Percentiles rank a stretch among this genome's conserved stretches.
Conservation (phyloP, 768 basidiomycete genomes). For the Agaricus bisporus region DNA sequence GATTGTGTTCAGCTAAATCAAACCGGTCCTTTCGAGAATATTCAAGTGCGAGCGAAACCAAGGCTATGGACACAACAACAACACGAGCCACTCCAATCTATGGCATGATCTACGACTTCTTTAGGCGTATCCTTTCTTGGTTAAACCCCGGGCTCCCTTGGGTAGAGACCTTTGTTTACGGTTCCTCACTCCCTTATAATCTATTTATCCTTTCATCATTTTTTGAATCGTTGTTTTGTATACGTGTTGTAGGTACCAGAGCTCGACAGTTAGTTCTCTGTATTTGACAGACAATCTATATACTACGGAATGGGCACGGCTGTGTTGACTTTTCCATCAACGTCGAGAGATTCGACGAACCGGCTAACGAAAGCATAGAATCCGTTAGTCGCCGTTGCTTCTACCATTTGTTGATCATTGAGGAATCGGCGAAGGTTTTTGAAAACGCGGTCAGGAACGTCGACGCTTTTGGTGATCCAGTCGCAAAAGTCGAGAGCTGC, state of each 20-base stretch:
- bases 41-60: slow-evolving; percentile 74
- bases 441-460: slow-evolving; percentile 12
- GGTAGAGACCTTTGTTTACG: background rate
- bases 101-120: background rate
- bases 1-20: slow-evolving; percentile 86
- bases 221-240: slow-evolving; percentile 3
- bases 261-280: background rate
- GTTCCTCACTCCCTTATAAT: background rate
- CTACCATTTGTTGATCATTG: slow-evolving; percentile 42
- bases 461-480: slow-evolving; percentile 32
- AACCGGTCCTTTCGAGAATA: slow-evolving; percentile 72
- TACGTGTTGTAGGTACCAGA: background rate
- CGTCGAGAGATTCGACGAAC: slow-evolving; percentile 53
- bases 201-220: slow-evolving; percentile 1
- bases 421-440: slow-evolving; percentile 22
- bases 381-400: slow-evolving; percentile 47
- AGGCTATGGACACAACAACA: slow-evolving; percentile 72
- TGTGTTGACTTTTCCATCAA: slow-evolving; percentile 44
- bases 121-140: background rate
- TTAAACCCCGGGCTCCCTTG: background rate
- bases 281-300: background rate
- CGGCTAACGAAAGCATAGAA: slow-evolving; percentile 67
- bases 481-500: slow-evolving; percentile 56
- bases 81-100: slow-evolving; percentile 1
- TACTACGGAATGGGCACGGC: slow-evolving; percentile 25